Conservation (phyloP, 805 yeast genomes). For the Hanseniaspora vineae region DNA sequence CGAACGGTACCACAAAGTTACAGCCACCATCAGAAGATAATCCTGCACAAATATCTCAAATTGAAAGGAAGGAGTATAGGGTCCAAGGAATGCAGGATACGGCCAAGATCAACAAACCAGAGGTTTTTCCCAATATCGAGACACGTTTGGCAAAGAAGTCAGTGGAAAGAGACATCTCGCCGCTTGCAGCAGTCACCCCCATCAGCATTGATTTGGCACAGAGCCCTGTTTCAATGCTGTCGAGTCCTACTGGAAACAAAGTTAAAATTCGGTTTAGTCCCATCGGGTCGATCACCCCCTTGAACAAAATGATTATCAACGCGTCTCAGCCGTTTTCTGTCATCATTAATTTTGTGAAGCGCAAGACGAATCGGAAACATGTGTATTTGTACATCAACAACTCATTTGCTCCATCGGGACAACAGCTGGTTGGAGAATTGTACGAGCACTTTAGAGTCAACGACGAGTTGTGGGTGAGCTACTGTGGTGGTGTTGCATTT, state of each 20-base stretch:
- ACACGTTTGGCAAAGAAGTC: neutral
- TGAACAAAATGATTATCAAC: neutral
- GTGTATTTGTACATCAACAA: constrained; percentile 20
- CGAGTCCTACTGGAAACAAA: neutral
- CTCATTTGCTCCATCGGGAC: constrained; percentile 26
- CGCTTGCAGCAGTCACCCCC: neutral
- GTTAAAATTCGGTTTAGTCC: neutral
- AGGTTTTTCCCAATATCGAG: neutral
- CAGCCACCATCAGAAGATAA: too few relatives aligned
- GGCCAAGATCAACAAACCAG: neutral
- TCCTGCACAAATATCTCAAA: too few relatives aligned
- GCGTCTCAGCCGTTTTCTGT: neutral
- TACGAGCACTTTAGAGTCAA: constrained; percentile 21
- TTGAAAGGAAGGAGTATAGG: too few relatives aligned
- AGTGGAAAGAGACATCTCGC: too few relatives aligned
- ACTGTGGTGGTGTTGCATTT: constrained; percentile 24
- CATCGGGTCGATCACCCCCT: neutral
- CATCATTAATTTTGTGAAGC: neutral
- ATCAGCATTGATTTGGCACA: neutral
- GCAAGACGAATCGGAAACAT: neutral
- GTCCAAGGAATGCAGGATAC: too few relatives aligned
- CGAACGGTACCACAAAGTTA: too few relatives aligned
- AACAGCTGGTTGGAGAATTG: constrained; percentile 21
- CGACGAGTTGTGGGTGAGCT: constrained; percentile 22
- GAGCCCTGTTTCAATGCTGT: neutral